A percentile compares a stretch with the other conserved stretches of the same genome.
These are phyloP conservation scores for Protea cynaroides DNA, from an alignment of 164 flowering plant species.

Conservation along the genomic window DNA sequence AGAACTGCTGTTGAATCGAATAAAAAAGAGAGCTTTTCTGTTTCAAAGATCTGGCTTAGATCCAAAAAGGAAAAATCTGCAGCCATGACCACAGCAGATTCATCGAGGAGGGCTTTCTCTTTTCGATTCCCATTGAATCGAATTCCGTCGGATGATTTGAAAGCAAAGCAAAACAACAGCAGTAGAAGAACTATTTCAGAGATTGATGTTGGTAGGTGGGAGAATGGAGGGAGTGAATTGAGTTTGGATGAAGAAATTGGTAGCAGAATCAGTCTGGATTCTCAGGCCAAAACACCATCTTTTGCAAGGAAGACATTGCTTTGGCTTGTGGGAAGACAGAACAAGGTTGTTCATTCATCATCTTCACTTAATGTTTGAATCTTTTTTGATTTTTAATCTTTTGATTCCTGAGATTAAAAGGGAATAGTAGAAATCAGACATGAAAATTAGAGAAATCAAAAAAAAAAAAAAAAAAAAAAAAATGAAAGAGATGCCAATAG, in stretches of 20 bases:
- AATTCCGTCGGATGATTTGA: slow-evolving; percentile 19
- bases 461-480: neutral
- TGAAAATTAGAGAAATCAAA: neutral
- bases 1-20: slow-evolving; percentile 23
- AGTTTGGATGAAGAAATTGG: slow-evolving; percentile 39
- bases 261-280: slow-evolving; percentile 41
- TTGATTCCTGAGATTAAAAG: slow-evolving; percentile 18
- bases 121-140: slow-evolving; percentile 43
- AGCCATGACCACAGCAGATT: slow-evolving; percentile 10
- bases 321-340: slow-evolving; percentile 70
- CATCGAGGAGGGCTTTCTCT: slow-evolving; percentile 62
- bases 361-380: slow-evolving; percentile 31
- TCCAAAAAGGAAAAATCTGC: slow-evolving; percentile 41
- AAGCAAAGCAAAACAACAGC: slow-evolving; percentile 22
- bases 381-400: neutral
- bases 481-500: too few relatives aligned
- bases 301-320: slow-evolving; percentile 56
- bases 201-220: slow-evolving; percentile 34
- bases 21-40: slow-evolving; percentile 69
- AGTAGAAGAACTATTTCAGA: slow-evolving; percentile 38
- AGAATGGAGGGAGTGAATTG: slow-evolving; percentile 31
- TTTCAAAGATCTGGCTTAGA: slow-evolving; percentile 81
- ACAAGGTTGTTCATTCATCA: slow-evolving; percentile 67
- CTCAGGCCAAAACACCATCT: slow-evolving; percentile 40
- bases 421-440: neutral